Conservation (phyloP, 1,284 basidiomycete genomes). For the Tilletia setariae region DNA sequence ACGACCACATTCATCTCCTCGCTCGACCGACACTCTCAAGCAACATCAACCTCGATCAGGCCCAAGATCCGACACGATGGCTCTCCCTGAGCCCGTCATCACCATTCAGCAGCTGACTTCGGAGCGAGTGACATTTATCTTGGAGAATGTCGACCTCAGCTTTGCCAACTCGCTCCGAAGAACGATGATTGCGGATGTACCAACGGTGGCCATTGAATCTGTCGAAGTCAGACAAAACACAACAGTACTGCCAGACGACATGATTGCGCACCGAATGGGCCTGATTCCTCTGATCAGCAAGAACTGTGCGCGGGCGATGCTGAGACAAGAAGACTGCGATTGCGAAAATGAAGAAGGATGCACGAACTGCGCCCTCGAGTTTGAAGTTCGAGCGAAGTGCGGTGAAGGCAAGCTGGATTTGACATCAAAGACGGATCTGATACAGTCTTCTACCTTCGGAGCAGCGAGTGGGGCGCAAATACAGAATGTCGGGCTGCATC, state of each 20-base stretch:
- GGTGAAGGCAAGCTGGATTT: conserved; percentile 68
- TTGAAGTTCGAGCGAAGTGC: conserved; percentile 71
- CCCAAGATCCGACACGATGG: not conserved
- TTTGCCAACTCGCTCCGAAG: conserved; percentile 52
- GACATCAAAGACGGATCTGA: conserved; percentile 61
- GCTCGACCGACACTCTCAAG: not conserved
- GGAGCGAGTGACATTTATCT: conserved; percentile 45
- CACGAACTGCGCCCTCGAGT: conserved; percentile 73
- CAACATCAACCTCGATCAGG: not conserved
- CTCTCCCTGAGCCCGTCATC: conserved; percentile 9
- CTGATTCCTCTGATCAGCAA: conserved; percentile 82
- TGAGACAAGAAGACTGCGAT: conserved; percentile 70
- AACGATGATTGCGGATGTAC: conserved; percentile 52
- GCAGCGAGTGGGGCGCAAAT: conserved; percentile 1
- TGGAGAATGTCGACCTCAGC: conserved; percentile 49
- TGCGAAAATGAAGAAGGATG: conserved; percentile 68
- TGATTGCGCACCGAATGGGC: conserved; percentile 91
- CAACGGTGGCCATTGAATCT: conserved; percentile 77
- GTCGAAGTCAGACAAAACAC: conserved; percentile 91
- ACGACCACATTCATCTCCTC: not conserved
- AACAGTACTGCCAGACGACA: conserved; percentile 92
- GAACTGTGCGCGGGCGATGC: conserved; percentile 42
- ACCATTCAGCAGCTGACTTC: conserved; percentile 27
- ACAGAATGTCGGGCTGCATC: not conserved
- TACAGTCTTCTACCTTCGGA: conserved; percentile 40